These are phyloP conservation scores for Rhizopus sp. DNA, from an alignment of 371 early-diverging fungal genomes.

Conservation along the genomic window DNA sequence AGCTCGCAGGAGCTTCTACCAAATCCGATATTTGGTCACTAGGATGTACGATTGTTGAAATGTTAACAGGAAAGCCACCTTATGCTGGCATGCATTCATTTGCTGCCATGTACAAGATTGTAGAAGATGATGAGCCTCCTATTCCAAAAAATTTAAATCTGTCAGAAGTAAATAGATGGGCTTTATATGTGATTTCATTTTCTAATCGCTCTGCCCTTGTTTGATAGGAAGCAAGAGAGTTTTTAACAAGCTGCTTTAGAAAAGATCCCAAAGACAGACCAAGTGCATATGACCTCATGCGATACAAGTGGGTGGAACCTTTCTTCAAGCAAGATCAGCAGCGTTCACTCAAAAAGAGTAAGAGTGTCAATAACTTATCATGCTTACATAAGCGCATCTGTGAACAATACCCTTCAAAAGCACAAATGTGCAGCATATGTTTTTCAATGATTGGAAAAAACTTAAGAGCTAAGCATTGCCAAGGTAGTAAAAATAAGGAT, in stretches of 20 bases:
- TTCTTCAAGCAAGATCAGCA: constrained; percentile 3
- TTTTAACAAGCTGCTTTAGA: constrained; percentile 78
- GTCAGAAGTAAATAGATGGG: constrained; percentile 49
- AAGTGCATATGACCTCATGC: constrained; percentile 64
- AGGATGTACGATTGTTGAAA: constrained; percentile 87
- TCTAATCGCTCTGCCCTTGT: constrained; percentile 23
- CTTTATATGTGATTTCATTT: neutral
- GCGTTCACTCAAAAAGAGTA: constrained; percentile 7
- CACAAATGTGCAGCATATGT: constrained; percentile 4
- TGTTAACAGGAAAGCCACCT: constrained; percentile 89
- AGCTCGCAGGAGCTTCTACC: constrained; percentile 78
- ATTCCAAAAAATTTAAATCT: constrained; percentile 65
- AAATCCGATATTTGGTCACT: constrained; percentile 94
- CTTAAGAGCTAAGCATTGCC: neutral
- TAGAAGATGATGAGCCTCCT: constrained; percentile 85
- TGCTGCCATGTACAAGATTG: constrained; percentile 87
- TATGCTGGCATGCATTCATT: constrained; percentile 78
- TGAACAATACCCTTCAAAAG: constrained; percentile 2
- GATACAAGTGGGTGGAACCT: constrained; percentile 59
- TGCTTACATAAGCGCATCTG: constrained; percentile 5
- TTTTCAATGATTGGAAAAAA: neutral
- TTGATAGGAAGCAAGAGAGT: constrained; percentile 72
- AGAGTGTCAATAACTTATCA: constrained; percentile 4
- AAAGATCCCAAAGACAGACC: constrained; percentile 77
- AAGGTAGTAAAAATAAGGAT: neutral